Evolutionary conservation across 306 rosid genomes (phyloP), one percentile per base, ranked within the genome.

Genomic region (Coriaria nepalensis): DNA sequence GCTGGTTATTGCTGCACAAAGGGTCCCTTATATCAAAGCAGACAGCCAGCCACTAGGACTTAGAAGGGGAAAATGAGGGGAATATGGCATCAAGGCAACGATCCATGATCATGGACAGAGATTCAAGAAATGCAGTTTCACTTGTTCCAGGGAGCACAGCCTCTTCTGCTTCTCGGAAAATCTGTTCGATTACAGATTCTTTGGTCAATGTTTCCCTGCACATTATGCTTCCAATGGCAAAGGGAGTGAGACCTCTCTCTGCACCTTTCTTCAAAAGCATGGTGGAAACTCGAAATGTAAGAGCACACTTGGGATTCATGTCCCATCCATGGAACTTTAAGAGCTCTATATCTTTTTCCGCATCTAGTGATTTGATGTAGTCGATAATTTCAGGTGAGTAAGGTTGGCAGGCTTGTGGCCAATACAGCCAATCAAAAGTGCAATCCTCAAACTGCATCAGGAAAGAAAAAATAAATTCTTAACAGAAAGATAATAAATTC

Each of bases 371-470:
- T 57, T 61, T 76, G 56, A 80, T 73, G 64, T 80, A 76, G 37
- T 73, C 72, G 46, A 73, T 57, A 47, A 68, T 73, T 35, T 73
- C 72, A 4, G 60, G 36, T 47, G 88, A 80, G 62, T 69, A 80
- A 20, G 83, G 78, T 51, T 76, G 57, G 37, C 44, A 59, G 50
- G 88, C 83, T 68, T 80, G 88, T 6, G 80, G 83, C 88, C 88
- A 80, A 63, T 80, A 73, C 38, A 80, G 63, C 88, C 88, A 80
- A 37, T 80, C 88, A 60, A 76, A 80, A 43, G 88, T 80, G 76
- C 88, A 80, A 56, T 80, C 88, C 70, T 80, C 83, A 62, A 73
- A 76, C 88, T 80, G 75, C 58, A 43, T 51, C 51, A 8, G 37
- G 32, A 34, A 41, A 35, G 11, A 6, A 4, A 10, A 6, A 49